A percentile compares a stretch with the other conserved stretches of the same genome.
Evolutionary conservation across 1,139 yeast species (phyloP).

Genomic region (Blastobotrys indianensis): DNA sequence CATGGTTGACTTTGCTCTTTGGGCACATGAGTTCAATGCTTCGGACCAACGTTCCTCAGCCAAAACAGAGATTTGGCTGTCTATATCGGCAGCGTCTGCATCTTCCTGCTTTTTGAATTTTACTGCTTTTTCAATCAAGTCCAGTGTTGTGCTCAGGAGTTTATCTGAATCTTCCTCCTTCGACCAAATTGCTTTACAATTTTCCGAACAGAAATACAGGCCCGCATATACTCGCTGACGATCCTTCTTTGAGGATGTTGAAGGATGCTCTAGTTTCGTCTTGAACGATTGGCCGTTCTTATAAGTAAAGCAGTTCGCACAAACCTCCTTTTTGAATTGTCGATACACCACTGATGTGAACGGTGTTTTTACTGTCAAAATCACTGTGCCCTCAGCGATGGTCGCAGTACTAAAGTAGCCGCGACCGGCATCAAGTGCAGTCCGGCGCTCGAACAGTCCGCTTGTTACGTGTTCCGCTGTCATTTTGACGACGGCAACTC

Average conservation of each 20-base stretch:
- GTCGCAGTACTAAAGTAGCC: constrained; percentile 51
- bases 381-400: constrained; percentile 32
- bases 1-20: constrained; percentile 21
- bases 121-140: constrained; percentile 26
- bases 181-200: constrained; percentile 40
- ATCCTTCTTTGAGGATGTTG: constrained; percentile 12
- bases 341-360: constrained; percentile 45
- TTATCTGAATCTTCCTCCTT: constrained; percentile 28
- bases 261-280: constrained; percentile 17
- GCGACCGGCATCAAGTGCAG: constrained; percentile 45
- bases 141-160: constrained; percentile 30
- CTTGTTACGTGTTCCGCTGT: too few relatives aligned
- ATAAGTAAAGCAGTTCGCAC: constrained; percentile 51
- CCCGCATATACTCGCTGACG: constrained; percentile 39
- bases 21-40: neutral
- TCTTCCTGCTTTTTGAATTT: constrained; percentile 4
- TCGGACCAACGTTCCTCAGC: constrained; percentile 22
- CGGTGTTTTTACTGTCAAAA: constrained; percentile 41
- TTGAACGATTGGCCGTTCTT: constrained; percentile 47
- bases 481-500: too few relatives aligned
- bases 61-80: neutral
- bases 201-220: constrained; percentile 49
- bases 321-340: constrained; percentile 62
- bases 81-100: neutral
- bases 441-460: constrained; percentile 15